Evolutionary conservation across 177 flowering plant genomes (phyloP), one percentile per base, ranked within the genome.

Genomic region (Vitis hybrid): DNA sequence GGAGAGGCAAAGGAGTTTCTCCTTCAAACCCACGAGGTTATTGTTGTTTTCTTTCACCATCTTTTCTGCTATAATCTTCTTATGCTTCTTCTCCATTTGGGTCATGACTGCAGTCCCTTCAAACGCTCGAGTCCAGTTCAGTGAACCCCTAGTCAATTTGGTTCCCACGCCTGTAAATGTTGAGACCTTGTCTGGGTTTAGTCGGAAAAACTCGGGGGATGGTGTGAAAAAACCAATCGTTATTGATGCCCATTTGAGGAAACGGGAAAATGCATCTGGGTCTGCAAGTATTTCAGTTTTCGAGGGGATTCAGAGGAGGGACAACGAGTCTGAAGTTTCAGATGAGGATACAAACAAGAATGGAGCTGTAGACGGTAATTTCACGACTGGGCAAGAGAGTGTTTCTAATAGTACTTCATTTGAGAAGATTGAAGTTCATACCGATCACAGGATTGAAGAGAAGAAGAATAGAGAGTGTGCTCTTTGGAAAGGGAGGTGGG

Each of bases 1-100:
- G 97, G 95, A 91, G 79, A 86, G 82, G 71, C 97, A 90, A 73
- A 89, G 84, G 68, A 88, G 91, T 78, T 89, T 90, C 84, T 82
- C 91, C 60, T 49, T 85, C 49, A 93, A 90, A 74, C 79, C 88
- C 69, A 78, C 86, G 3, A 86, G 85, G 77, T 70, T 88, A 40
- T 63, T 87, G 60, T 79, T 85, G 14, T 81, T 85, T 60, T 83
- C 82, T 45, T 76, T 86, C 78, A 83, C 86, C 10, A 68, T 90
- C 23, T 79, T 81, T 15, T 84, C 85, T 60, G 85, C 85, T 62
- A 1, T 85, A 8, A 52, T 84, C 56, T 76, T 93, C 67, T 51
- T 86, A 55, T 57, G 76, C 18, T 65, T 82, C 69, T 82, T 84
- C 75, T 86, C 85, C 70, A 60, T 82, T 61, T 91, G 87, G 88